Base-by-base conservation (phyloP, 2,329 filamentous ascomycete species). In the Trichophaea hybrida region DNA sequence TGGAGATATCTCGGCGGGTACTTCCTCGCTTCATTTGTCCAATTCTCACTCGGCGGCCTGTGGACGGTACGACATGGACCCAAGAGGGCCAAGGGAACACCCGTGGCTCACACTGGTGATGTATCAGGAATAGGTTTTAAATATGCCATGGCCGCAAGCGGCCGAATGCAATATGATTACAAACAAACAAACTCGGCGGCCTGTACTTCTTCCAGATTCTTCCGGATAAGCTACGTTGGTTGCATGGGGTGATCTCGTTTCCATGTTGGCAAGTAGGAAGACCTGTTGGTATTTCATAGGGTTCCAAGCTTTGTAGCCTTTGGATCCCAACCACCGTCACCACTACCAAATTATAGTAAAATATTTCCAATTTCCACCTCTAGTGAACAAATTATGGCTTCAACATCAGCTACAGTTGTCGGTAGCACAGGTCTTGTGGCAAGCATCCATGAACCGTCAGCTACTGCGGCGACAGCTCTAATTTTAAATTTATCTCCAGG, bases 361-460 rank as follows among this genome's bases (percentile, higher is more conserved):
- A 46, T 17, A 46, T 46, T 7, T 12, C 38, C 38, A 46, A 13
- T 46, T 46, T 7, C n/a, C 10, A 46, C n/a, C n/a, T 13, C 24
- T 46, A 13, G 5, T n/a, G 13, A 46, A 17, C 40, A 51, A 51
- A 13, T 13, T 15, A 24, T 15, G 31, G 12, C 48, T 32, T 13
- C 48, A 51, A 51, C 77, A 2, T 72, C 76, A 49, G 75, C 76
- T 66, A 75, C 75, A 62, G 70, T 86, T 61, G 77, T 81, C 66
- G 84, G 84, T 64, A 79, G 77, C 67, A 87, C 84, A 59, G 83
- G 83, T 70, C 78, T 85, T 40, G 77, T 78, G 66, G 55, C 38
- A 54, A 24, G 51, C 38, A n/a, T 31, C 15, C 50, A 38, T 44
- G 17, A 10, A 17, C 12, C 55, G 10, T 34, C 37, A 33, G 10